Evolutionary conservation across 495 filamentous ascomycete genomes (phyloP).

Genomic region (Penicillium ucsense): DNA sequence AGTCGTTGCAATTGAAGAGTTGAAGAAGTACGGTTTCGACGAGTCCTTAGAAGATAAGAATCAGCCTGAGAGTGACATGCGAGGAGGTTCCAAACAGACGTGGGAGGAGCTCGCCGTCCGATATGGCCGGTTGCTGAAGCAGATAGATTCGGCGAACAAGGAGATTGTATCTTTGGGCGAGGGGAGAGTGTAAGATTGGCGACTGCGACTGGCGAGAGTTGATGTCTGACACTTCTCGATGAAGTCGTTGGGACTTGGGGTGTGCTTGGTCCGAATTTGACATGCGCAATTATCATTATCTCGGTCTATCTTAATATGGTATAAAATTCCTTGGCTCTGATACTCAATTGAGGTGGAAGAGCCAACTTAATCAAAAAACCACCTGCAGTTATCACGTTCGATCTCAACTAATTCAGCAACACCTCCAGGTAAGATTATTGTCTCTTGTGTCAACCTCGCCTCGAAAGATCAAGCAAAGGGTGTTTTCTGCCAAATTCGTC

Average conservation of each 20-base stretch:
- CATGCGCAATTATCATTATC: neutral
- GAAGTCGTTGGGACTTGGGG: neutral
- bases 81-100: conserved; percentile 12
- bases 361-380: no score
- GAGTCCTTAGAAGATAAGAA: no score
- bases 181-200: conserved; percentile 47
- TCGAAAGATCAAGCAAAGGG: no score
- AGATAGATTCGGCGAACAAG: conserved; percentile 36
- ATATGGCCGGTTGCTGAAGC: conserved; percentile 47
- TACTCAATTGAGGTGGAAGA: no score
- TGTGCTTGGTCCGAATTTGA: neutral
- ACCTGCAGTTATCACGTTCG: no score
- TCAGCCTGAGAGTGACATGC: conserved; percentile 1
- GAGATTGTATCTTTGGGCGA: no score
- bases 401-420: no score
- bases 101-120: conserved; percentile 49
- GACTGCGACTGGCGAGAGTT: conserved; percentile 39
- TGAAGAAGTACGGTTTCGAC: conserved; percentile 42
- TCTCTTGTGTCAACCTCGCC: no score
- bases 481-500: no score
- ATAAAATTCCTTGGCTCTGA: no score
- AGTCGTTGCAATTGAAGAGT: conserved; percentile 32
- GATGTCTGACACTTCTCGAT: neutral
- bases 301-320: no score
- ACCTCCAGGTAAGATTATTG: no score